Conservation (phyloP, 306 rosid species). For the Sicyos edulis region DNA sequence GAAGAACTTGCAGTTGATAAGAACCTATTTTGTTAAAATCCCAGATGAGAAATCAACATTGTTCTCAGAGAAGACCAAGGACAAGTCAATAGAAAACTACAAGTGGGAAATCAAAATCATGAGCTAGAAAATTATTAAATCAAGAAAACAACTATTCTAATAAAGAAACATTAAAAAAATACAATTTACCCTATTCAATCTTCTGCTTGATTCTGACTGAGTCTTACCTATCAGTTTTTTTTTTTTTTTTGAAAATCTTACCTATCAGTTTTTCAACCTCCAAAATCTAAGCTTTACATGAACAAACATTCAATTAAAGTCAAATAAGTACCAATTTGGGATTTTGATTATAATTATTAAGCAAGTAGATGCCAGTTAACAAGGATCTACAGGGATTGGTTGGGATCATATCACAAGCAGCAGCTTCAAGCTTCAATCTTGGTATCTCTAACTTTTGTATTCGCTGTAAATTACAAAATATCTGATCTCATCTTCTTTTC, state of each 20-base stretch:
- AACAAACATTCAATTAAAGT: not conserved
- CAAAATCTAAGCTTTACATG: not conserved
- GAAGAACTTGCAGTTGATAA: not conserved
- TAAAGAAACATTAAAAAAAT: conserved; percentile 3
- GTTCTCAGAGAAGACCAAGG: not conserved
- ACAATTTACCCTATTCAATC: not conserved
- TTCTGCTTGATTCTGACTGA: not conserved
- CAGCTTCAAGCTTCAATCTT: conserved; percentile 11
- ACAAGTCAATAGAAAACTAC: too few species aligned
- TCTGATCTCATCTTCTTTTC: not conserved
- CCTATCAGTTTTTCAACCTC: not conserved
- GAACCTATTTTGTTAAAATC: not conserved
- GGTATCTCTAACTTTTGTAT: conserved; percentile 7
- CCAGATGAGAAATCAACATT: not conserved
- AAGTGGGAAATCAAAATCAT: not conserved
- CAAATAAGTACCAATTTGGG: not conserved
- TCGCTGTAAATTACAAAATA: not conserved
- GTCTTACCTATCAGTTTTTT: not conserved
- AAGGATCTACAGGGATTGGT: not conserved
- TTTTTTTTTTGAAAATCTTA: too few species aligned
- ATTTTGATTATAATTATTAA: not conserved
- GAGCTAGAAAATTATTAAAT: not conserved
- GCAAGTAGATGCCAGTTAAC: not conserved
- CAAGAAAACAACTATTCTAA: not conserved
- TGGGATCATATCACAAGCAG: conserved; percentile 15